These are phyloP conservation scores for Beta vulgaris DNA, from an alignment of 148 eudicot genomes.

Conservation along the genomic window DNA sequence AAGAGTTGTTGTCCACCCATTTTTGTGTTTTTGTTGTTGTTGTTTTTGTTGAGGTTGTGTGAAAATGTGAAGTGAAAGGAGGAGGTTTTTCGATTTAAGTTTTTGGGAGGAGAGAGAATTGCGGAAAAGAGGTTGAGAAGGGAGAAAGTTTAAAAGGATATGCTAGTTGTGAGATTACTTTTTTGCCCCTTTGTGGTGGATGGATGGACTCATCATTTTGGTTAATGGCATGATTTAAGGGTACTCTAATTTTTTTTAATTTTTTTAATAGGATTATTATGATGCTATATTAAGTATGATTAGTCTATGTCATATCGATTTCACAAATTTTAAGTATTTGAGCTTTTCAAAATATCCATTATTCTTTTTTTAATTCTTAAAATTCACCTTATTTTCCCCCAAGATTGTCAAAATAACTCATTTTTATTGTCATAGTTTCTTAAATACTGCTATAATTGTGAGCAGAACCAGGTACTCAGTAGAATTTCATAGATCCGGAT, in stretches of 20 bases:
- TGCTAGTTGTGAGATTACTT: constrained; percentile 1
- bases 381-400: too few relatives aligned
- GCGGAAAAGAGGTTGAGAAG: constrained; percentile 31
- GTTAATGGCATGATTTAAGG: too few relatives aligned
- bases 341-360: too few relatives aligned
- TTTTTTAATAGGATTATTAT: neutral
- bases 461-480: too few relatives aligned
- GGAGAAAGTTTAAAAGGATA: constrained; percentile 22
- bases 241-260: neutral
- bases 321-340: too few relatives aligned
- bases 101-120: constrained; percentile 16
- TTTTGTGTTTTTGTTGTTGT: constrained; percentile 3
- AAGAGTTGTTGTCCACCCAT: constrained; percentile 33
- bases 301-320: too few relatives aligned
- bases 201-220: neutral
- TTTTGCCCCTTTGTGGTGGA: constrained; percentile 21
- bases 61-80: neutral
- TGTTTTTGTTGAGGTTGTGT: neutral
- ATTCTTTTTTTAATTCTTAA: too few relatives aligned
- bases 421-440: too few relatives aligned
- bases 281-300: too few relatives aligned
- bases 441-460: too few relatives aligned
- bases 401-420: too few relatives aligned
- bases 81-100: neutral
- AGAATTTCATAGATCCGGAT: too few relatives aligned